Conservation (phyloP, 352 stramenopile species). For the Saprolegnia diclina region DNA sequence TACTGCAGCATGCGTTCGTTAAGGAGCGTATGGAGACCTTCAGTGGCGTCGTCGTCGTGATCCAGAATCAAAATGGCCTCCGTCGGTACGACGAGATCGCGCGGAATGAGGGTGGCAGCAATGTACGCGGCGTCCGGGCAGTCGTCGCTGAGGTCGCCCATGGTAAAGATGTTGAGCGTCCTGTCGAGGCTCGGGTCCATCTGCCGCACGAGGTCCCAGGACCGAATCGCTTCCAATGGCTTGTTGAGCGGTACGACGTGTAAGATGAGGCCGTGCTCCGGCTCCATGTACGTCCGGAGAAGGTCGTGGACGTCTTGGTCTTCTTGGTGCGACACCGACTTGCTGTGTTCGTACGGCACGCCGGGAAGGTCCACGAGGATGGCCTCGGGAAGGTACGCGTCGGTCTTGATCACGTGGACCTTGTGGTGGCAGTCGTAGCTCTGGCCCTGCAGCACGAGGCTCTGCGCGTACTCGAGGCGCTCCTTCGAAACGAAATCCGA, state of each 20-base stretch:
- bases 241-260: conserved; percentile 20
- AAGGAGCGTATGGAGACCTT: background rate
- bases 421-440: conserved; percentile 12
- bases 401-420: background rate
- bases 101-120: background rate
- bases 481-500: background rate
- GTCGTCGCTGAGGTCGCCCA: background rate
- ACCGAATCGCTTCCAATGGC: background rate
- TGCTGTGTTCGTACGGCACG: background rate
- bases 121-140: background rate
- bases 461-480: conserved; percentile 7
- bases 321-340: background rate
- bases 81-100: background rate
- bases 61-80: background rate
- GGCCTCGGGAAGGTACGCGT: conserved; percentile 2
- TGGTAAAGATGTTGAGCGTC: conserved; percentile 19
- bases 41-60: background rate
- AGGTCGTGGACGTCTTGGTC: background rate
- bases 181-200: background rate
- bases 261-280: background rate
- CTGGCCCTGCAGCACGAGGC: conserved; percentile 1
- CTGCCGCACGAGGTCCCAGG: conserved; percentile 5
- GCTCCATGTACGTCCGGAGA: background rate
- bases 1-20: conserved; percentile 6
- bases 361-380: conserved; percentile 13